Evolutionary conservation across 805 yeast genomes (phyloP).

Genomic region (Yarrowia deformans): DNA sequence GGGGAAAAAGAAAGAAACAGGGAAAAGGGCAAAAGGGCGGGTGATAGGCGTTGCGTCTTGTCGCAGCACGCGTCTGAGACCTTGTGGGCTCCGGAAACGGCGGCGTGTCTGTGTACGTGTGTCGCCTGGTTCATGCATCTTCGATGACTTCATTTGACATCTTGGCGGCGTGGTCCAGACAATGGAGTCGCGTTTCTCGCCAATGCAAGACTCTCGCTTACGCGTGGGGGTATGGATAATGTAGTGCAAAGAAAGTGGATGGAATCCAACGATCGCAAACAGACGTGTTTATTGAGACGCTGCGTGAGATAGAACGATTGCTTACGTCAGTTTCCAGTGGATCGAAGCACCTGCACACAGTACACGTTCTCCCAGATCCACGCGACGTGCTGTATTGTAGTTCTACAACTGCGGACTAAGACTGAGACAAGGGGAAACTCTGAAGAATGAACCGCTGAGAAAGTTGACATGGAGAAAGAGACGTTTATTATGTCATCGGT

Average conservation of each 20-base stretch:
- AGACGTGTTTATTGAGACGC: too few species aligned
- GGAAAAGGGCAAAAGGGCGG: neutral
- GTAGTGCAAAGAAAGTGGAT: too few species aligned
- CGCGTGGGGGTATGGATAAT: neutral
- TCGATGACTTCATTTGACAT: slow-evolving; percentile 30
- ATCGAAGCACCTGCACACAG: too few species aligned
- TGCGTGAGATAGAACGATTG: too few species aligned
- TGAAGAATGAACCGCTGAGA: neutral
- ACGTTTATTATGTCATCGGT: neutral
- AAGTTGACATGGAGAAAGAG: neutral
- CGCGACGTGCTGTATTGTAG: neutral
- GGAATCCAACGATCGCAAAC: too few species aligned
- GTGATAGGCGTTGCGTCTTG: slow-evolving; percentile 3
- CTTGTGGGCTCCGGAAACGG: neutral
- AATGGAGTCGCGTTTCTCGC: slow-evolving; percentile 12
- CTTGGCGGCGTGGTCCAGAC: slow-evolving; percentile 14
- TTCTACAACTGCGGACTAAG: neutral
- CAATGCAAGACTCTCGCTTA: slow-evolving; percentile 1
- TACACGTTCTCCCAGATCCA: too few species aligned
- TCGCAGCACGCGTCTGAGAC: slow-evolving; percentile 23
- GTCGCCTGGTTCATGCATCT: slow-evolving; percentile 2
- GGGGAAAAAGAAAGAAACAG: neutral
- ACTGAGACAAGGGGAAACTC: slow-evolving; percentile 2
- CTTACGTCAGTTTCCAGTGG: too few species aligned
- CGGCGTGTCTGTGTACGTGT: neutral